These are phyloP conservation scores for Crassisporium funariophilum DNA, from an alignment of 768 basidiomycete genomes.

Conservation along the genomic window DNA sequence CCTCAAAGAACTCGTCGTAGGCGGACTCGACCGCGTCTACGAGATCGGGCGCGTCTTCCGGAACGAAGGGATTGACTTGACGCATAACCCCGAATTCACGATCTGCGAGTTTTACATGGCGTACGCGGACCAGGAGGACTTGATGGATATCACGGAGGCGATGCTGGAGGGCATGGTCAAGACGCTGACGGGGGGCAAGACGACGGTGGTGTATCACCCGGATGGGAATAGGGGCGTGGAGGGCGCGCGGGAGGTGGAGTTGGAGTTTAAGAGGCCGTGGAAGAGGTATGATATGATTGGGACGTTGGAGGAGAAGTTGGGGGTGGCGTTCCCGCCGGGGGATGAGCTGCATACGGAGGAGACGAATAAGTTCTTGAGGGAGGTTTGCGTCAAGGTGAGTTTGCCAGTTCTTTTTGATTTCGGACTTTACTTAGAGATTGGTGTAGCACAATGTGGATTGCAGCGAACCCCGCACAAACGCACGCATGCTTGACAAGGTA, in stretches of 20 bases:
- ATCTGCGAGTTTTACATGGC: constrained; percentile 99
- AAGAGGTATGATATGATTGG: constrained; percentile 98
- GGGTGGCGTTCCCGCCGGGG: constrained; percentile 90
- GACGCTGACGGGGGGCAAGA: constrained; percentile 78
- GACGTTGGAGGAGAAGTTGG: constrained; percentile 92
- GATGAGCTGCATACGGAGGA: constrained; percentile 86
- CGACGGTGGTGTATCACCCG: constrained; percentile 84
- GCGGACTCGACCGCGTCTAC: constrained; percentile 96
- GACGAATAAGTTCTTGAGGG: constrained; percentile 86
- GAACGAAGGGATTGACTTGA: constrained; percentile 98
- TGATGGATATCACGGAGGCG: constrained; percentile 96
- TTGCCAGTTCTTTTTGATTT: background rate
- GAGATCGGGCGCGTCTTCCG: constrained; percentile 98
- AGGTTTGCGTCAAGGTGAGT: constrained; percentile 79
- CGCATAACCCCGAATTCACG: constrained; percentile 98
- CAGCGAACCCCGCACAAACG: constrained; percentile 92
- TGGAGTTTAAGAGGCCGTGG: constrained; percentile 95
- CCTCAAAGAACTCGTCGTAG: constrained; percentile 96
- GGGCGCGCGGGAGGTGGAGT: constrained; percentile 59
- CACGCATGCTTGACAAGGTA: constrained; percentile 93
- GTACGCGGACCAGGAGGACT: constrained; percentile 97
- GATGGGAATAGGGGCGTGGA: constrained; percentile 86
- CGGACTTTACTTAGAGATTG: background rate
- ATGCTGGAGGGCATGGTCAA: constrained; percentile 92
- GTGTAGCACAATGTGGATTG: constrained; percentile 92